Evolutionary conservation across 352 stramenopile species (phyloP).

Genomic region (Phytophthora nicotianae): DNA sequence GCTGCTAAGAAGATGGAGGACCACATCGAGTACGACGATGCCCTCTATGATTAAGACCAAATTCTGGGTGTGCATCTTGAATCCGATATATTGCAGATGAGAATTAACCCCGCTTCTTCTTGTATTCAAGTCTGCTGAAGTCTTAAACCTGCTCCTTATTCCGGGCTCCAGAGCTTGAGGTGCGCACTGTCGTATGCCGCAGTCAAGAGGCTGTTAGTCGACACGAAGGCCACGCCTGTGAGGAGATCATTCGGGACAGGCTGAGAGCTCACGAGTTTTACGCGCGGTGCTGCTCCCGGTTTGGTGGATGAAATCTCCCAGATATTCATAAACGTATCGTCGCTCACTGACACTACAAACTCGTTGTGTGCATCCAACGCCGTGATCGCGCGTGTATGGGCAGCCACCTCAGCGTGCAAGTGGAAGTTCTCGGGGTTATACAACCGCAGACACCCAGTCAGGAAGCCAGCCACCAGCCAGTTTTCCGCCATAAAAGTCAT

Average conservation of each 20-base stretch:
- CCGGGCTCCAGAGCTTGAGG: conserved; percentile 71
- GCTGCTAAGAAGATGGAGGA: conserved; percentile 83
- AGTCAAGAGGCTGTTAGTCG: conserved; percentile 57
- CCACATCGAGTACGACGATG: conserved; percentile 87
- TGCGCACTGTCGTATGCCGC: conserved; percentile 68
- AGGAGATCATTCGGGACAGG: conserved; percentile 67
- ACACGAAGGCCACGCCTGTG: conserved; percentile 58
- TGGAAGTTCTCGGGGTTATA: conserved; percentile 56
- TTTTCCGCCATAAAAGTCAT: conserved; percentile 62
- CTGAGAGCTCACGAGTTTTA: conserved; percentile 71
- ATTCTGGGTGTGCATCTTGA: not conserved
- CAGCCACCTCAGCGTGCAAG: conserved; percentile 67
- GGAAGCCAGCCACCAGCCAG: conserved; percentile 62
- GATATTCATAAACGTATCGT: conserved; percentile 84
- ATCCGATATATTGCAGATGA: conserved; percentile 33
- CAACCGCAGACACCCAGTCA: conserved; percentile 64
- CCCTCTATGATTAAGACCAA: conserved; percentile 68
- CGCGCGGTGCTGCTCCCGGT: conserved; percentile 19
- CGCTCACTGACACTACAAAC: conserved; percentile 63
- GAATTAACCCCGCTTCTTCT: conserved; percentile 12
- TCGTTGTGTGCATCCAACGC: conserved; percentile 60
- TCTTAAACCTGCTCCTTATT: conserved; percentile 33
- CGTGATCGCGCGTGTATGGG: conserved; percentile 72
- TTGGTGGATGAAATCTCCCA: conserved; percentile 54
- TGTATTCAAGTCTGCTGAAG: conserved; percentile 10